Evolutionary conservation across 106 monocot species (phyloP).

Genomic region (Dioscorea dumetorum): DNA sequence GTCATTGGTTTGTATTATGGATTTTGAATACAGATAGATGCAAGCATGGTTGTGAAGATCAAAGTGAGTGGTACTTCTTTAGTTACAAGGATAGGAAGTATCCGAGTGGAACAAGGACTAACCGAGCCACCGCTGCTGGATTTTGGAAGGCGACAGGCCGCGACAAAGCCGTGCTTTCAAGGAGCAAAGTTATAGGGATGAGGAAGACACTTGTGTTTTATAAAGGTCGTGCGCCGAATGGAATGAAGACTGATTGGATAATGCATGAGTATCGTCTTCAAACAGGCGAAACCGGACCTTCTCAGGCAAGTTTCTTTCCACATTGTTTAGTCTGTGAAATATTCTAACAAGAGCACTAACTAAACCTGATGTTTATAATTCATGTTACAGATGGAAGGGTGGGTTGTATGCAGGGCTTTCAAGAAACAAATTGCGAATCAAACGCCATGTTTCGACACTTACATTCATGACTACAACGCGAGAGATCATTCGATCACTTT

Average conservation of each 20-base stretch:
- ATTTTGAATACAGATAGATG: slow-evolving; percentile 36
- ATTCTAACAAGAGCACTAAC: background rate
- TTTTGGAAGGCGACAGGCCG: slow-evolving; percentile 95
- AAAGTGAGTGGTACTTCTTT: slow-evolving; percentile 90
- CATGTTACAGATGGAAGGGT: slow-evolving; percentile 36
- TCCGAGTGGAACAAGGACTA: slow-evolving; percentile 76
- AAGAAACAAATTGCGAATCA: slow-evolving; percentile 27
- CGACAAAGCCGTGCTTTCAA: slow-evolving; percentile 80
- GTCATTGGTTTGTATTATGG: no score
- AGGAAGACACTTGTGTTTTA: slow-evolving; percentile 95
- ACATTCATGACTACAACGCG: slow-evolving; percentile 1
- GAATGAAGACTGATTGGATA: slow-evolving; percentile 81
- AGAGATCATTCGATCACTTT: slow-evolving; percentile 3
- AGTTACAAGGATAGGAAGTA: slow-evolving; percentile 87
- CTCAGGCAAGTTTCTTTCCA: slow-evolving; percentile 42
- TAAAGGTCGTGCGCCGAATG: slow-evolving; percentile 75
- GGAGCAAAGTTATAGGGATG: slow-evolving; percentile 63
- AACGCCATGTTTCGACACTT: slow-evolving; percentile 8
- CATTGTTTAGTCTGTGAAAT: background rate
- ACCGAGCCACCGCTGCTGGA: slow-evolving; percentile 71
- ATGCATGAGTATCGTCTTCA: slow-evolving; percentile 89
- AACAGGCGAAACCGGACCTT: slow-evolving; percentile 35
- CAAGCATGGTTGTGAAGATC: slow-evolving; percentile 68
- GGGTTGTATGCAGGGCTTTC: slow-evolving; percentile 42
- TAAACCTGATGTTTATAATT: background rate